Percentiles rank a stretch among this genome's conserved stretches.
phyloP scores from a whole-genome alignment of 2,329 filamentous ascomycete species.

The Penicillium nordicum region DNA sequence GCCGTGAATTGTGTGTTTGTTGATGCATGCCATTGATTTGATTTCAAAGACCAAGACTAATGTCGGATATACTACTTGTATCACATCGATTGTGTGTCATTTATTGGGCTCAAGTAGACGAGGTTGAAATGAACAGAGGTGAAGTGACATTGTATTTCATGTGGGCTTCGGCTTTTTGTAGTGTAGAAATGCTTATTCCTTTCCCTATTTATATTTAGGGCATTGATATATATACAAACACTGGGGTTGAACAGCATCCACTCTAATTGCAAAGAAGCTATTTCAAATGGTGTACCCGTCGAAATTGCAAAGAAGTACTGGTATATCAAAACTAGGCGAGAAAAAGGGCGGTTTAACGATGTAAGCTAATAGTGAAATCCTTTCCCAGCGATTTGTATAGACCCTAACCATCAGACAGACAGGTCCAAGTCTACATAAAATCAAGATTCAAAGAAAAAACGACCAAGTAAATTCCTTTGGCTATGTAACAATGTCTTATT shows the following conservation, averaged over 20 bases:
- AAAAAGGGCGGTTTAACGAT: not conserved
- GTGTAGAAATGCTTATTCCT: not conserved
- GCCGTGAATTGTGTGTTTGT: not conserved
- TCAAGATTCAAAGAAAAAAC: not conserved
- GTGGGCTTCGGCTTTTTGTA: not conserved
- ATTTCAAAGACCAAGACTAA: not conserved
- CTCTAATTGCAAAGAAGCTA: not conserved
- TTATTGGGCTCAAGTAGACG: not conserved
- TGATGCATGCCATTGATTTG: not conserved
- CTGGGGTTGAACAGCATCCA: not conserved
- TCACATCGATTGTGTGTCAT: not conserved
- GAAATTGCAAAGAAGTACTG: no score
- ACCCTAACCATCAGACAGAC: not conserved
- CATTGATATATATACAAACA: not conserved
- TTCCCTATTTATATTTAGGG: no score
- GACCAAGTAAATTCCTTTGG: slow-evolving; percentile 5
- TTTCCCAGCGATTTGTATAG: not conserved
- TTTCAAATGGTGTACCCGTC: no score
- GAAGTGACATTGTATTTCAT: not conserved
- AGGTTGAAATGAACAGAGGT: not conserved
- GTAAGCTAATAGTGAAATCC: not conserved
- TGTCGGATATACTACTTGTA: not conserved
- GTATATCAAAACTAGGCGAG: no score
- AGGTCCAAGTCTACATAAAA: not conserved
- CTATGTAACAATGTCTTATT: slow-evolving; percentile 10